phyloP scores from a whole-genome alignment of 306 rosid genomes.

The Begonia loranthoides region DNA sequence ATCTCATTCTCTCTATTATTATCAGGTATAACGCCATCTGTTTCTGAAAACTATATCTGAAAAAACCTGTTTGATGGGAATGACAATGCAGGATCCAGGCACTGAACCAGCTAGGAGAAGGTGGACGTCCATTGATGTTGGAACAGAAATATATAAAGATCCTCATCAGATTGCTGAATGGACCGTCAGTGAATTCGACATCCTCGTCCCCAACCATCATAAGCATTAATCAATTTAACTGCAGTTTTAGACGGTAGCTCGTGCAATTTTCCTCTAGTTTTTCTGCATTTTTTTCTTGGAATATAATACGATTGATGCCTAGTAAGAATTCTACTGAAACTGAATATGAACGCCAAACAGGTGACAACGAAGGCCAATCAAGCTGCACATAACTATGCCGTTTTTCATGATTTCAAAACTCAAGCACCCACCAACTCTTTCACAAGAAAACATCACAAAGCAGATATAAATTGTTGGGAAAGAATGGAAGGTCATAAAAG shows the following conservation, averaged over 20 bases:
- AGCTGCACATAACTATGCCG: no score
- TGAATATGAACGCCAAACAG: no score
- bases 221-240: background rate
- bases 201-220: constrained; percentile 14
- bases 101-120: constrained; percentile 31
- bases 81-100: constrained; percentile 29
- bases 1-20: constrained; percentile 34
- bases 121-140: constrained; percentile 37
- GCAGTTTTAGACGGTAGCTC: background rate
- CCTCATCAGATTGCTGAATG: constrained; percentile 29
- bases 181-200: constrained; percentile 40
- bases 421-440: no score
- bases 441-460: no score
- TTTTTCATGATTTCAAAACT: no score
- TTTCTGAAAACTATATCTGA: background rate
- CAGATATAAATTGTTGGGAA: no score
- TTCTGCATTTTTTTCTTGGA: background rate
- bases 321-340: background rate
- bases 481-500: no score
- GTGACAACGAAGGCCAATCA: background rate
- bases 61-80: background rate
- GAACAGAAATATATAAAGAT: constrained; percentile 34
- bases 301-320: no score
- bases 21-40: constrained; percentile 20
- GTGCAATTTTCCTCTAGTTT: background rate